phyloP scores from a whole-genome alignment of 2,329 filamentous ascomycete genomes.

The Helminthosporium solani region DNA sequence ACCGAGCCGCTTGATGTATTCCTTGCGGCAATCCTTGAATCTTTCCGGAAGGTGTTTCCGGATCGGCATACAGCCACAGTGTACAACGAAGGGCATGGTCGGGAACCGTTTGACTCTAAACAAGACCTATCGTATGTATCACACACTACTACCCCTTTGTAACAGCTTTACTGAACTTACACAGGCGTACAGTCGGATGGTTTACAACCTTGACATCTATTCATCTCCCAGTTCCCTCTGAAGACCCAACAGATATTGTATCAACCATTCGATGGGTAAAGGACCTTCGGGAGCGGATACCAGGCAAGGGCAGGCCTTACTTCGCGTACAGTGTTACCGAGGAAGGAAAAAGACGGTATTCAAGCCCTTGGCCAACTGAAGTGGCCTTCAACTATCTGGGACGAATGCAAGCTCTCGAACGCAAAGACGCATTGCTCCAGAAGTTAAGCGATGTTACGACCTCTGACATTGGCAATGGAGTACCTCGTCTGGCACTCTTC shows the following conservation, averaged over 20 bases:
- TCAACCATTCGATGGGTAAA: conserved; percentile 38
- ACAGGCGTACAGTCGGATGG: conserved; percentile 55
- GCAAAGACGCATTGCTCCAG: conserved; percentile 29
- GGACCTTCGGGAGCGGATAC: conserved; percentile 31
- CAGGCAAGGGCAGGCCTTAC: conserved; percentile 36
- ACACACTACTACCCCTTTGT: too few species aligned
- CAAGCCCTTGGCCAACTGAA: conserved; percentile 37
- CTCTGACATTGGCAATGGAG: conserved; percentile 25
- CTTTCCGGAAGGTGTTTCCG: conserved; percentile 47
- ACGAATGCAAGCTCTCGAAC: conserved; percentile 31
- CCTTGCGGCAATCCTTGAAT: conserved; percentile 40
- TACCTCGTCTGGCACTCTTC: conserved; percentile 34
- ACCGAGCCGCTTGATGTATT: conserved; percentile 43
- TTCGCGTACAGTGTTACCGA: conserved; percentile 31
- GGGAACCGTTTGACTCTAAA: conserved; percentile 48
- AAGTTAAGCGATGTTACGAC: conserved; percentile 22
- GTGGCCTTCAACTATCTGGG: conserved; percentile 38
- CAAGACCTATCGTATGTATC: conserved; percentile 53
- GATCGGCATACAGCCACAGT: conserved; percentile 46
- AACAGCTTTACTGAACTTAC: too few species aligned
- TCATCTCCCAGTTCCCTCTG: conserved; percentile 22
- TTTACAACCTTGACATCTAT: conserved; percentile 47
- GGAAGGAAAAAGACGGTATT: conserved; percentile 27
- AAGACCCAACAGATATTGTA: conserved; percentile 31
- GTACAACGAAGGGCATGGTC: conserved; percentile 52